Conservation (phyloP, 1,139 yeast genomes). For the Hyphopichia pseudoburtonii region DNA sequence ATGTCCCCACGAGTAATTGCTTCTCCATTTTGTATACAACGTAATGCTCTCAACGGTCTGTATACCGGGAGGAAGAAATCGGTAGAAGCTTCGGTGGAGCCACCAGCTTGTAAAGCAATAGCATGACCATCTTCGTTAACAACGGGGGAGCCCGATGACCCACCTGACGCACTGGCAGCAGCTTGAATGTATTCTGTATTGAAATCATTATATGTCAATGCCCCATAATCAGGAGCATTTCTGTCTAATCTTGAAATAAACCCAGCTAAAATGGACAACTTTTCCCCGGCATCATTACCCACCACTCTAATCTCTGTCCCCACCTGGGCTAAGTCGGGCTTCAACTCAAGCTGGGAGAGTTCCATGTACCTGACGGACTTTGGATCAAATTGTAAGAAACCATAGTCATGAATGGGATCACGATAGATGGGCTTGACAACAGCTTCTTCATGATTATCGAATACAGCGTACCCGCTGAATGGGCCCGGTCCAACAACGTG, state of each 20-base stretch:
- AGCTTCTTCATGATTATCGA: slow-evolving; percentile 93
- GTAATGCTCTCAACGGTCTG: slow-evolving; percentile 78
- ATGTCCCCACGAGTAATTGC: slow-evolving; percentile 79
- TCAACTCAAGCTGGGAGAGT: slow-evolving; percentile 62
- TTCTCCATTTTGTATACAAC: slow-evolving; percentile 58
- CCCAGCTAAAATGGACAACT: slow-evolving; percentile 83
- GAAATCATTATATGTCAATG: slow-evolving; percentile 87
- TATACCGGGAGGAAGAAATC: slow-evolving; percentile 88
- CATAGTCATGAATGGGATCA: slow-evolving; percentile 88
- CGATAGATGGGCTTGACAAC: slow-evolving; percentile 79
- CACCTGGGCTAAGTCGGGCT: slow-evolving; percentile 81
- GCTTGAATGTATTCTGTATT: slow-evolving; percentile 96
- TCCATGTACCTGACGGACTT: slow-evolving; percentile 68
- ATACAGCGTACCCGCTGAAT: slow-evolving; percentile 84
- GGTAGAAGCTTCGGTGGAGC: slow-evolving; percentile 86
- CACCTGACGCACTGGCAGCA: slow-evolving; percentile 94
- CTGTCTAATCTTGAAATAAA: slow-evolving; percentile 88
- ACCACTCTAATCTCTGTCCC: slow-evolving; percentile 93
- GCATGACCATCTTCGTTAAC: slow-evolving; percentile 85
- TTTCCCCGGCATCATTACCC: slow-evolving; percentile 97
- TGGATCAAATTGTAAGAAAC: slow-evolving; percentile 77
- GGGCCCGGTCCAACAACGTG: slow-evolving; percentile 97
- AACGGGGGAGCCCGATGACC: slow-evolving; percentile 95
- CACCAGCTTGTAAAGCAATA: slow-evolving; percentile 94
- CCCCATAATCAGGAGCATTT: slow-evolving; percentile 94